These are phyloP conservation scores for Lithohypha guttulata DNA, from an alignment of 2,329 filamentous ascomycete species.

Conservation along the genomic window DNA sequence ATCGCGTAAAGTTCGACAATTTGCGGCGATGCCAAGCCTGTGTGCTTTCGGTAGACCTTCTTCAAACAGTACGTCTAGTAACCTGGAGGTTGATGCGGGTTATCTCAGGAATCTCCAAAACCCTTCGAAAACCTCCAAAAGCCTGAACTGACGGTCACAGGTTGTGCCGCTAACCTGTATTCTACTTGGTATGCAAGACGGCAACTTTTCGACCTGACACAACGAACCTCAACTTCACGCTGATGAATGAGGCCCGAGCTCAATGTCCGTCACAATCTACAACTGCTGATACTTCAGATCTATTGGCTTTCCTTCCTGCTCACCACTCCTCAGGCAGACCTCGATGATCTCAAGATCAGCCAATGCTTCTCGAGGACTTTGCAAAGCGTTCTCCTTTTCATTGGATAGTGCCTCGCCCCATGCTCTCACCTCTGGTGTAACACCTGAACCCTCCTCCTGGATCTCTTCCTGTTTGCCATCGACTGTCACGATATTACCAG, in stretches of 20 bases:
- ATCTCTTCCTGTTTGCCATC: constrained; percentile 33
- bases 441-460: constrained; percentile 39
- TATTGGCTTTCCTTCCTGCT: constrained; percentile 22
- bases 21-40: constrained; percentile 4
- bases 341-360: constrained; percentile 23
- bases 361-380: constrained; percentile 38
- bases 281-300: constrained; percentile 19
- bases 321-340: constrained; percentile 26
- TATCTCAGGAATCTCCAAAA: no score
- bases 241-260: no score
- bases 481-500: constrained; percentile 27
- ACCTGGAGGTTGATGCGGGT: no score
- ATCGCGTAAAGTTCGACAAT: constrained; percentile 3
- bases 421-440: constrained; percentile 42
- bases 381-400: constrained; percentile 32
- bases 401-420: constrained; percentile 40
- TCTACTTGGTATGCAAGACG: no score
- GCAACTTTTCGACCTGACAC: no score
- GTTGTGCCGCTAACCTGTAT: no score
- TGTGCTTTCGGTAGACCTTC: no score
- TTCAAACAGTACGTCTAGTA: no score
- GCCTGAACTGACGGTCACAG: no score
- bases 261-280: no score
- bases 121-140: no score
- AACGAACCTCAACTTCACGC: no score